Evolutionary conservation across 2,329 filamentous ascomycete genomes (phyloP).

Genomic region (Cercospora zeina): DNA sequence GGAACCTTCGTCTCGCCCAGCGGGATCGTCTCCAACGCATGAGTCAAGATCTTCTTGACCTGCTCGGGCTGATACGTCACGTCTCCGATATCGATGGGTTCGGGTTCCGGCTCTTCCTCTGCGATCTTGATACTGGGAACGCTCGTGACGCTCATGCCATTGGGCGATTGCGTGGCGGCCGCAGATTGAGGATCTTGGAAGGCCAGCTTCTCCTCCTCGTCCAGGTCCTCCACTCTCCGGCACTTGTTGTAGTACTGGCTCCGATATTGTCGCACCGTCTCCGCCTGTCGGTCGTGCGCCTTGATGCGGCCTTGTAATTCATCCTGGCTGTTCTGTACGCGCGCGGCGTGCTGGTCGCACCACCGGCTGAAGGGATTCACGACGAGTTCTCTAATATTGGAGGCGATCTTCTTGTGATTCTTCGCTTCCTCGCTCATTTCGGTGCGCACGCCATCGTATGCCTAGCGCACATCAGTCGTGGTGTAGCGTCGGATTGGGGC

Average conservation of each 20-base stretch:
- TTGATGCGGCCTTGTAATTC: slow-evolving; percentile 90
- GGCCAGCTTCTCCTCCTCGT: slow-evolving; percentile 97
- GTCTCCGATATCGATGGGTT: slow-evolving; percentile 87
- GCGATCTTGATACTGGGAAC: slow-evolving; percentile 85
- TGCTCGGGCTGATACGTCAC: slow-evolving; percentile 81
- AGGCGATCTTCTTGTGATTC: slow-evolving; percentile 92
- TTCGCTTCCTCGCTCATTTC: slow-evolving; percentile 90
- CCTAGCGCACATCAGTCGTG: slow-evolving; percentile 53
- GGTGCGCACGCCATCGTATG: slow-evolving; percentile 86
- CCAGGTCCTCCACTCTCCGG: slow-evolving; percentile 88
- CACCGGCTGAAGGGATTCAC: slow-evolving; percentile 91
- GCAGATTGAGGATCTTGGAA: slow-evolving; percentile 77
- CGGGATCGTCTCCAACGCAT: slow-evolving; percentile 84
- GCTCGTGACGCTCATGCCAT: slow-evolving; percentile 48
- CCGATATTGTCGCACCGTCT: slow-evolving; percentile 85
- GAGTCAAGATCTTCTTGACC: slow-evolving; percentile 82
- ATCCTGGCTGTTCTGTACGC: slow-evolving; percentile 91
- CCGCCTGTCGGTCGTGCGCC: slow-evolving; percentile 86
- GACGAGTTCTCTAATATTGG: slow-evolving; percentile 93
- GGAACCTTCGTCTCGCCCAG: slow-evolving; percentile 91
- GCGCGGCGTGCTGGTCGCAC: slow-evolving; percentile 91
- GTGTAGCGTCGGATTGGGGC: neutral
- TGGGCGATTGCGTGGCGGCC: slow-evolving; percentile 49
- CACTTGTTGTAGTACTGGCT: slow-evolving; percentile 99
- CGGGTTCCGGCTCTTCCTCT: slow-evolving; percentile 70